A percentile compares a stretch with the other conserved stretches of the same genome.
Conservation (phyloP, 2,329 filamentous ascomycete genomes). For the Fusarium hostae region DNA sequence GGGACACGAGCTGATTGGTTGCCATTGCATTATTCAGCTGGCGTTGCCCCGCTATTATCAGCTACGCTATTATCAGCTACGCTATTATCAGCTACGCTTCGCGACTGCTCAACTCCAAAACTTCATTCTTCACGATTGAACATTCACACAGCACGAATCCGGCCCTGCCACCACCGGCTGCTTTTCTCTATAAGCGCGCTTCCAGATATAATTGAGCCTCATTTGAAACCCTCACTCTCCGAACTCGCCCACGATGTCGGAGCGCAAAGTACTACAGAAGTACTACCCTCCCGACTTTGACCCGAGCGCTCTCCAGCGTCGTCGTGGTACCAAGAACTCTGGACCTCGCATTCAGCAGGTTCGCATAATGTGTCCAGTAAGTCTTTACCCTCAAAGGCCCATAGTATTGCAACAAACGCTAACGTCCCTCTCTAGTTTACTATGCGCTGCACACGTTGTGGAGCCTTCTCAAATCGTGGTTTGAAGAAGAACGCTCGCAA, state of each 20-base stretch:
- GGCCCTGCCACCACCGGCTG: not conserved
- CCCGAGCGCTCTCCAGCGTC: slow-evolving; percentile 80
- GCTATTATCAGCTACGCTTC: not conserved
- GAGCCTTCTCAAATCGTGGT: slow-evolving; percentile 62
- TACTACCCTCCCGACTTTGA: slow-evolving; percentile 87
- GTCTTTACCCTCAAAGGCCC: not conserved
- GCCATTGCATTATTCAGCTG: not conserved
- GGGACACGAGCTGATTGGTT: not conserved
- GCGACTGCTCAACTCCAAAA: not conserved
- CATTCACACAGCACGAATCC: not conserved
- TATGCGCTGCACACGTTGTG: slow-evolving; percentile 60
- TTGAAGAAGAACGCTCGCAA: slow-evolving; percentile 52
- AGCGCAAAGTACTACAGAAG: slow-evolving; percentile 80
- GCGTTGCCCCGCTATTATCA: not conserved
- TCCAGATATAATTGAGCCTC: not conserved
- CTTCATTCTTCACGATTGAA: not conserved
- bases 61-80: too few species aligned
- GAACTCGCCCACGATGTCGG: slow-evolving; percentile 72
- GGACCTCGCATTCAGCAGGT: slow-evolving; percentile 88
- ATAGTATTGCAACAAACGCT: too few species aligned
- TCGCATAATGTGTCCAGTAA: slow-evolving; percentile 55
- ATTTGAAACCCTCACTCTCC: not conserved
- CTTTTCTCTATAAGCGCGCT: not conserved
- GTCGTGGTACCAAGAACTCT: slow-evolving; percentile 73
- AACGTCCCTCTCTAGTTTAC: slow-evolving; percentile 44